Percentiles rank a stretch among this genome's conserved stretches.
Evolutionary conservation across 2,329 filamentous ascomycete species (phyloP).

Genomic region (Corynespora cassiicola): DNA sequence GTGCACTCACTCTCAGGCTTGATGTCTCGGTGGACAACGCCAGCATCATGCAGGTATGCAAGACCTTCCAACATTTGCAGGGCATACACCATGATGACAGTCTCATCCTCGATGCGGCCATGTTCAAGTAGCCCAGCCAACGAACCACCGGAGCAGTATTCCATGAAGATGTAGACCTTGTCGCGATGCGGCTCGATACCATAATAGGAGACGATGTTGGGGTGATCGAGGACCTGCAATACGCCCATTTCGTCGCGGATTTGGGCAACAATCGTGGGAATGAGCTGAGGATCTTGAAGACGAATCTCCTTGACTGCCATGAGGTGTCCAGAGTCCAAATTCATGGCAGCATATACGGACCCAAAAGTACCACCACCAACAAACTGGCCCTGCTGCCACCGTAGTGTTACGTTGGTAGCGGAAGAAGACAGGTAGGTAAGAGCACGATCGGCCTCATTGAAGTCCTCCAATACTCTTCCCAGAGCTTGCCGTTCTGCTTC

Average conservation of each 20-base stretch:
- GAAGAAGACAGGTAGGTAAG: conserved; percentile 92
- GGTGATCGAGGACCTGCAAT: conserved; percentile 92
- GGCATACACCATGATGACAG: conserved; percentile 95
- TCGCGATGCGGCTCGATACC: conserved; percentile 98
- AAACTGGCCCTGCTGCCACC: conserved; percentile 99
- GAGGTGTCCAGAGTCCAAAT: conserved; percentile 90
- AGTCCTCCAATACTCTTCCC: conserved; percentile 89
- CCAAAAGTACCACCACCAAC: conserved; percentile 97
- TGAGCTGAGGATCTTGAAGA: conserved; percentile 93
- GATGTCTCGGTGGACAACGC: conserved; percentile 95
- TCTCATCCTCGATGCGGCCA: conserved; percentile 96
- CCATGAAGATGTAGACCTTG: conserved; percentile 99
- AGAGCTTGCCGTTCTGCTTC: conserved; percentile 86
- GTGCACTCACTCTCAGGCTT: conserved; percentile 87
- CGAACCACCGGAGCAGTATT: conserved; percentile 96
- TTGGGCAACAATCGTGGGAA: conserved; percentile 90
- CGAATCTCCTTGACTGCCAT: conserved; percentile 99
- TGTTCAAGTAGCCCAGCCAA: conserved; percentile 90
- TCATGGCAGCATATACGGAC: conserved; percentile 96
- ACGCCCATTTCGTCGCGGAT: conserved; percentile 98
- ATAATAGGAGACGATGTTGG: conserved; percentile 97
- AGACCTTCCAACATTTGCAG: conserved; percentile 93
- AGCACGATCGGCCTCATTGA: conserved; percentile 93
- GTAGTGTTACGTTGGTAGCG: conserved; percentile 91
- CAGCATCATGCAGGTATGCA: conserved; percentile 88